phyloP scores from a whole-genome alignment of 805 yeast species.

The Clavispora phyllophila region DNA sequence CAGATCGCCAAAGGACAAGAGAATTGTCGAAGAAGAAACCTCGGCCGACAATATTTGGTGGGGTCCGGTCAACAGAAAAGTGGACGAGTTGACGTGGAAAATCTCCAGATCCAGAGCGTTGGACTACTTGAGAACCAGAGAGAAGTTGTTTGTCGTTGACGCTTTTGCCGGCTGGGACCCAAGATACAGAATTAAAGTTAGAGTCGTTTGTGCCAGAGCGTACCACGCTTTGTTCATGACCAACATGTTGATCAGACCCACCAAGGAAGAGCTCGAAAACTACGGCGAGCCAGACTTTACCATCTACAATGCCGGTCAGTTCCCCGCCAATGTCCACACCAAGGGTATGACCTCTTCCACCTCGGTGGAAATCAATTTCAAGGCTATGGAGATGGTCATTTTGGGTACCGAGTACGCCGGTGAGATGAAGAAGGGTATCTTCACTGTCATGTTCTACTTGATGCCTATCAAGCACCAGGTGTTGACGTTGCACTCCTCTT shows the following conservation, averaged over 20 bases:
- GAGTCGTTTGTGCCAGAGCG: constrained; percentile 96
- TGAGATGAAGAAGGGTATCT: constrained; percentile 99
- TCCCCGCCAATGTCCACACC: constrained; percentile 96
- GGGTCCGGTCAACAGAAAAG: constrained; percentile 98
- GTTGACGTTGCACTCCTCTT: constrained; percentile 90
- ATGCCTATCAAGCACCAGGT: constrained; percentile 94
- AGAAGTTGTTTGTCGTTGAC: constrained; percentile 88
- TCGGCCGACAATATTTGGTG: constrained; percentile 90
- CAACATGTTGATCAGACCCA: constrained; percentile 95
- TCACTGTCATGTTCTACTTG: constrained; percentile 97
- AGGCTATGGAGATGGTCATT: constrained; percentile 97
- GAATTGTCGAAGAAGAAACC: constrained; percentile 92
- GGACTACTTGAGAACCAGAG: constrained; percentile 94
- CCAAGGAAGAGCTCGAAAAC: constrained; percentile 77
- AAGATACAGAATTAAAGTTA: constrained; percentile 89
- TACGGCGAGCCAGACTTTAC: constrained; percentile 98
- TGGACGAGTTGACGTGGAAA: constrained; percentile 90
- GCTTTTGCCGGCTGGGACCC: constrained; percentile 99
- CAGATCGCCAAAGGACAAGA: constrained; percentile 96
- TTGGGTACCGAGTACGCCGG: constrained; percentile 99
- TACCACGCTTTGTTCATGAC: constrained; percentile 98
- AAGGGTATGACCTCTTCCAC: constrained; percentile 97
- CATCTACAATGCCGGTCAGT: constrained; percentile 96
- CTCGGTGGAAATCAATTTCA: constrained; percentile 93
- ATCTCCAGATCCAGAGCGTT: constrained; percentile 95